phyloP scores from a whole-genome alignment of 495 filamentous ascomycete species.

The Penicillium pulvis region DNA sequence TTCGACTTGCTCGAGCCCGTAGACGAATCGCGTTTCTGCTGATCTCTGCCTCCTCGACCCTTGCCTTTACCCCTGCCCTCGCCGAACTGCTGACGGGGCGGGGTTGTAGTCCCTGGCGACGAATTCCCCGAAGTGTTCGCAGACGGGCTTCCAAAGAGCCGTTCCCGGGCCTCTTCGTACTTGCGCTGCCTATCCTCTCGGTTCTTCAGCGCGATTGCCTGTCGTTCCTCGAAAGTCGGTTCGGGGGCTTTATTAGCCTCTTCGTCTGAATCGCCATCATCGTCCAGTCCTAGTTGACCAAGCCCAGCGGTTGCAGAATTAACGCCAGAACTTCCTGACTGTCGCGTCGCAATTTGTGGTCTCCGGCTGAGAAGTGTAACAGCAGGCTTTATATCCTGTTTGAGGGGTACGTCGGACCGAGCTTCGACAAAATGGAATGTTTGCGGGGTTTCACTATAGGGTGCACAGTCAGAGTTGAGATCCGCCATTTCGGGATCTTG shows the following conservation, averaged over 20 bases:
- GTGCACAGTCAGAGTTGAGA: not conserved
- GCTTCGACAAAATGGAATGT: conserved; percentile 73
- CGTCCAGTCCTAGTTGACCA: conserved; percentile 53
- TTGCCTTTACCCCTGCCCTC: conserved; percentile 44
- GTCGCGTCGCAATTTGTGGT: conserved; percentile 53
- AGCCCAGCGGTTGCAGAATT: conserved; percentile 61
- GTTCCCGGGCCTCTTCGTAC: conserved; percentile 82
- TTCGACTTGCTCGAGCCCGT: conserved; percentile 43
- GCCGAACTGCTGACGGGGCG: conserved; percentile 50
- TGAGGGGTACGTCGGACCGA: conserved; percentile 65
- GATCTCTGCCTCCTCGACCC: conserved; percentile 39
- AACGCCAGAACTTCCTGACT: conserved; percentile 28
- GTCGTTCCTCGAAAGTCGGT: conserved; percentile 70
- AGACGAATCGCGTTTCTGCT: conserved; percentile 51
- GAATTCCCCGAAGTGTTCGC: conserved; percentile 52
- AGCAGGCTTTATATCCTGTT: conserved; percentile 79
- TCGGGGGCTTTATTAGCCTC: conserved; percentile 55
- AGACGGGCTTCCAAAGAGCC: conserved; percentile 71
- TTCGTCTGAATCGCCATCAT: conserved; percentile 70
- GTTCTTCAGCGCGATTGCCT: conserved; percentile 70
- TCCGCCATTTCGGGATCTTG: not conserved
- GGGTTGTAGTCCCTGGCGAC: conserved; percentile 63
- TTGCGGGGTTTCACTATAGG: conserved; percentile 58
- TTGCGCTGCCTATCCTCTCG: conserved; percentile 84
- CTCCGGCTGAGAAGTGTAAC: conserved; percentile 84